These are phyloP conservation scores for Neofusicoccum parvum DNA, from an alignment of 2,329 filamentous ascomycete species.

Conservation along the genomic window DNA sequence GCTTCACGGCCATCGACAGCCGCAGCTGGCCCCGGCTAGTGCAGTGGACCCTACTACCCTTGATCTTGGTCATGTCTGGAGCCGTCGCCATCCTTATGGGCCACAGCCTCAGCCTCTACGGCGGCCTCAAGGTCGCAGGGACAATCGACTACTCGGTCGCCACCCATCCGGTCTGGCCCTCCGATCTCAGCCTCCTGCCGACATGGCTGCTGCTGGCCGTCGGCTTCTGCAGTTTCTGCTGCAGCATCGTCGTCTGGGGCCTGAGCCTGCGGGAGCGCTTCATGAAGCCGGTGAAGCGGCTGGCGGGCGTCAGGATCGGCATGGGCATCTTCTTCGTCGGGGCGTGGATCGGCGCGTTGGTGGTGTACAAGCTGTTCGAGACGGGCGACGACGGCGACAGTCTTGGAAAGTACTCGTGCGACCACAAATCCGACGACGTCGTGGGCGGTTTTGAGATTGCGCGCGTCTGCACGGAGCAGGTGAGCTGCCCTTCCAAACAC, in stretches of 20 bases:
- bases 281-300: slow-evolving; percentile 24
- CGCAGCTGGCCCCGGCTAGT: background rate
- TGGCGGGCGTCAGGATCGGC: slow-evolving; percentile 20
- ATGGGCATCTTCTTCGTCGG: slow-evolving; percentile 26
- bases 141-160: background rate
- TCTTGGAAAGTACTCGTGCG: slow-evolving; percentile 5
- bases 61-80: background rate
- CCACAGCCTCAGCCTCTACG: slow-evolving; percentile 18
- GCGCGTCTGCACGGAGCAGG: slow-evolving; percentile 23
- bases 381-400: background rate
- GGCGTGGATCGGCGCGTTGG: slow-evolving; percentile 27
- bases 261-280: slow-evolving; percentile 22
- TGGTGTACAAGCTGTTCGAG: slow-evolving; percentile 27
- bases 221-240: slow-evolving; percentile 7
- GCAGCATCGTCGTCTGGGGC: background rate
- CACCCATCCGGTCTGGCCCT: slow-evolving; percentile 15
- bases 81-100: slow-evolving; percentile 12
- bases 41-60: slow-evolving; percentile 10
- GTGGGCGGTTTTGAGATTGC: background rate
- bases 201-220: slow-evolving; percentile 17
- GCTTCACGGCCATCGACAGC: background rate
- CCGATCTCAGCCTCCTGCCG: background rate
- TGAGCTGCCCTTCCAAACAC: background rate
- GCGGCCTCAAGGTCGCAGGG: slow-evolving; percentile 5
- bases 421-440: background rate